Percentiles rank a stretch among this genome's conserved stretches.
Conservation (phyloP, 352 stramenopile species). For the Pythium chondricola region DNA sequence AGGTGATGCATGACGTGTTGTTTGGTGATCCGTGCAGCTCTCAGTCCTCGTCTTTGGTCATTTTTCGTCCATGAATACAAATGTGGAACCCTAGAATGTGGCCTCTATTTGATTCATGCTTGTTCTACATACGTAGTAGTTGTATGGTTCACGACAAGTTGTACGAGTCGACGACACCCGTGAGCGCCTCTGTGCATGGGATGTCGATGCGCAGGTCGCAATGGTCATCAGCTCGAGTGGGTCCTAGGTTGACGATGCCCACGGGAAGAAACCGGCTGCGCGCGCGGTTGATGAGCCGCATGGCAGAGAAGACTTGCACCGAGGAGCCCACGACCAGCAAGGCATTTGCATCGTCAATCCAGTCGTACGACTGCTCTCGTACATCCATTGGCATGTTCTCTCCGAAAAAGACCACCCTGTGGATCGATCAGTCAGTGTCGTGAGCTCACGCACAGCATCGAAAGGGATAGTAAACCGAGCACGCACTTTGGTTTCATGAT, state of each 20-base stretch:
- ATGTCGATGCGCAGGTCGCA: slow-evolving; percentile 69
- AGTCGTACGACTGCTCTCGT: slow-evolving; percentile 59
- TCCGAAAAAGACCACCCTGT: slow-evolving; percentile 95
- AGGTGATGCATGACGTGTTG: too few species aligned
- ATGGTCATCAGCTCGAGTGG: slow-evolving; percentile 80
- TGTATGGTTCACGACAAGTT: slow-evolving; percentile 1
- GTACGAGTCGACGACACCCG: slow-evolving; percentile 24
- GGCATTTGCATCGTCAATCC: slow-evolving; percentile 77
- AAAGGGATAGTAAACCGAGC: background rate
- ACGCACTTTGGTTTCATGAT: slow-evolving; percentile 72
- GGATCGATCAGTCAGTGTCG: background rate
- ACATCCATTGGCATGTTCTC: slow-evolving; percentile 88
- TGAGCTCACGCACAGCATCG: background rate
- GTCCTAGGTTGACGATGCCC: slow-evolving; percentile 85
- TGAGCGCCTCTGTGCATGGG: slow-evolving; percentile 46
- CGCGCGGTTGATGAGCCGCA: slow-evolving; percentile 86
- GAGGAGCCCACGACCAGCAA: slow-evolving; percentile 92
- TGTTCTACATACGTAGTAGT: background rate
- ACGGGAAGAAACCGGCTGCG: slow-evolving; percentile 57
- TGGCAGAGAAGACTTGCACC: slow-evolving; percentile 93
- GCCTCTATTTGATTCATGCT: slow-evolving; percentile 5
- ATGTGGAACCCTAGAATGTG: too few species aligned
- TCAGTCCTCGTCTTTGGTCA: too few species aligned
- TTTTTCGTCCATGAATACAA: too few species aligned
- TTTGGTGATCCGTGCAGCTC: too few species aligned